Evolutionary conservation across 176 grass and related monocot species (phyloP), one percentile per base, ranked within the genome.

Genomic region (Urochloa ruziziensis): DNA sequence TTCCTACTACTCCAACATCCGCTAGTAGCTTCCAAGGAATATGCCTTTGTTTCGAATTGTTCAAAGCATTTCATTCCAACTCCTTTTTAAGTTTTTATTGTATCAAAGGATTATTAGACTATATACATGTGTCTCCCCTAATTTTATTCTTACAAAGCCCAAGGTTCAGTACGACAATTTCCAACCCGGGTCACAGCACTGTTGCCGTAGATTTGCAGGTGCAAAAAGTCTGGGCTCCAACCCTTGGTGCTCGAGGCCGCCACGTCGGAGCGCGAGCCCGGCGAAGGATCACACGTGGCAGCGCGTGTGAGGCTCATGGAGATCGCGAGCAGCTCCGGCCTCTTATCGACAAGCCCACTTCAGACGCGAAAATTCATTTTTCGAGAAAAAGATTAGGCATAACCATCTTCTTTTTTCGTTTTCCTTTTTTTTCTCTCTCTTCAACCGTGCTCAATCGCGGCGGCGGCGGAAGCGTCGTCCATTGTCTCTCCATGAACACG

Each of bases 401-500:
- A 85, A 53, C 34, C 71, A 23, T 24, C 33, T 44, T 17, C 80
- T n/a, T 32, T 12, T 61, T 32, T 27, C 21, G 8, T 60, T 68
- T 32, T 27, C 12, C 4, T 35, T 80, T 67, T 63, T 24, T 65
- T 18, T 54, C 60, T 51, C 34, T 48, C 62, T 32, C 67, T 25
- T 16, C 54, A 40, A 44, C 24, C 67, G 69, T 66, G 88, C 72
- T 77, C 65, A 27, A 80, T 63, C 74, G 7, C 54, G 58, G 56
- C 52, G 57, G 73, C 73, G 56, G 48, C 72, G 62, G 56, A 72
- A 43, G 37, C 76, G 66, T 61, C 67, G 15, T 1, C 48, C 47
- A 54, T n/a, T n/a, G n/a, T n/a, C n/a, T 60, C 69, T 88, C 91
- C 77, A 98, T 98, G 95, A 93, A 82, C 84, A 91, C 93, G 51